Evolutionary conservation across 2,329 filamentous ascomycete species (phyloP).

Genomic region (Penicillium sp.): DNA sequence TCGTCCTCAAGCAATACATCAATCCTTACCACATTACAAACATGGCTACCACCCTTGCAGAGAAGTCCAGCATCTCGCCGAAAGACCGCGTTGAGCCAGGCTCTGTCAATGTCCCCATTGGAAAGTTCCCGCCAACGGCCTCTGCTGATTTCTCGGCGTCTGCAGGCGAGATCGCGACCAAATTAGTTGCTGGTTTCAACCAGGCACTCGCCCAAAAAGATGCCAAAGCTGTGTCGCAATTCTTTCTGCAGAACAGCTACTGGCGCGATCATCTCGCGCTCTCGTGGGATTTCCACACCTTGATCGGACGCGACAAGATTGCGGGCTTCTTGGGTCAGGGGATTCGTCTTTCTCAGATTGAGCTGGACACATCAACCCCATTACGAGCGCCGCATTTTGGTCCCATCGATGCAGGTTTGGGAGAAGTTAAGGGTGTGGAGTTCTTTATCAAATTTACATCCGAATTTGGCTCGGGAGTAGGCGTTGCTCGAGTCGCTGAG

Average conservation of each 20-base stretch:
- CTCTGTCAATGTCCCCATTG: slow-evolving; percentile 51
- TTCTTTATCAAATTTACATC: slow-evolving; percentile 56
- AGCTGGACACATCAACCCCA: slow-evolving; percentile 45
- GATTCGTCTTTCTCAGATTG: slow-evolving; percentile 42
- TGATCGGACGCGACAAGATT: slow-evolving; percentile 46
- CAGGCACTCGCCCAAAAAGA: slow-evolving; percentile 32
- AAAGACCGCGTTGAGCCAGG: slow-evolving; percentile 48
- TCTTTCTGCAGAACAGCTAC: slow-evolving; percentile 52
- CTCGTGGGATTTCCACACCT: slow-evolving; percentile 54
- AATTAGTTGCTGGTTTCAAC: slow-evolving; percentile 40
- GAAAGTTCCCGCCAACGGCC: slow-evolving; percentile 38
- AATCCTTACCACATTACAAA: background rate
- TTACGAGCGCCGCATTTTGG: slow-evolving; percentile 43
- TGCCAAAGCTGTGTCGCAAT: slow-evolving; percentile 29
- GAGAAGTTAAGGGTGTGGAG: slow-evolving; percentile 51
- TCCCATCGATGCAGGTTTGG: slow-evolving; percentile 46
- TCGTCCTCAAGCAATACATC: background rate
- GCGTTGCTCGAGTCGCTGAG: slow-evolving; percentile 51
- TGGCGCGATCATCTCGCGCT: slow-evolving; percentile 59
- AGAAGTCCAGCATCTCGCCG: slow-evolving; percentile 23
- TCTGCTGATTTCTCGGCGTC: slow-evolving; percentile 29
- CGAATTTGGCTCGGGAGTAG: slow-evolving; percentile 52
- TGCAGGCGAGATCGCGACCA: slow-evolving; percentile 33
- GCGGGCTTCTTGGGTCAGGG: slow-evolving; percentile 26
- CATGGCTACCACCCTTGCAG: background rate